These are phyloP conservation scores for Cydonia oblonga DNA, from an alignment of 331 rosid species.

Conservation along the genomic window DNA sequence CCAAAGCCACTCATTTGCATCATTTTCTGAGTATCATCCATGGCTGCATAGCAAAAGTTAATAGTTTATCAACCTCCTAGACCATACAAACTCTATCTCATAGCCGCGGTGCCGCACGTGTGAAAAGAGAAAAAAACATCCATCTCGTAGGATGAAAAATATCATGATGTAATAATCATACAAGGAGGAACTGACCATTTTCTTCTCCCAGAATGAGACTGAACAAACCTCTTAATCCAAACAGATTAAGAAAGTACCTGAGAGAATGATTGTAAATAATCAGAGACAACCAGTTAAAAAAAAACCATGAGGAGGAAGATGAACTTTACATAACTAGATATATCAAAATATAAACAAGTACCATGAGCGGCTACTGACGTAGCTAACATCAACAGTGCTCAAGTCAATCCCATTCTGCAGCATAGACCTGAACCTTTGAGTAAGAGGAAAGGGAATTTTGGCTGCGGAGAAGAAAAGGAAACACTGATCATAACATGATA, in stretches of 20 bases:
- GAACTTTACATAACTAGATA: not conserved
- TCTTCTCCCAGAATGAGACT: slow-evolving; percentile 99
- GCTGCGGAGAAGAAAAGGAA: slow-evolving; percentile 41
- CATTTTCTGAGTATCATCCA: slow-evolving; percentile 94
- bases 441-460: slow-evolving; percentile 94
- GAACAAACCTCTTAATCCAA: slow-evolving; percentile 92
- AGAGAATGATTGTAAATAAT: slow-evolving; percentile 15
- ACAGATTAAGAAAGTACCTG: slow-evolving; percentile 96
- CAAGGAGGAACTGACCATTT: slow-evolving; percentile 54
- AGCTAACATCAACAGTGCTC: slow-evolving; percentile 99
- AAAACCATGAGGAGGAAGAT: not conserved
- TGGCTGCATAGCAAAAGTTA: slow-evolving; percentile 51
- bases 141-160: not conserved
- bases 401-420: slow-evolving; percentile 97
- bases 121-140: not conserved
- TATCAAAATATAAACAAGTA: slow-evolving; percentile 21
- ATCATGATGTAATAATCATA: not conserved
- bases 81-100: not conserved
- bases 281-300: slow-evolving; percentile 12
- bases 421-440: slow-evolving; percentile 96
- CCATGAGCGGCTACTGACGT: slow-evolving; percentile 99
- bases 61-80: slow-evolving; percentile 3
- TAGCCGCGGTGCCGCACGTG: not conserved
- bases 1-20: slow-evolving; percentile 99
- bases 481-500: not conserved